Evolutionary conservation across 78 protist genomes (phyloP).

Genomic region (Protostelium mycophagum): DNA sequence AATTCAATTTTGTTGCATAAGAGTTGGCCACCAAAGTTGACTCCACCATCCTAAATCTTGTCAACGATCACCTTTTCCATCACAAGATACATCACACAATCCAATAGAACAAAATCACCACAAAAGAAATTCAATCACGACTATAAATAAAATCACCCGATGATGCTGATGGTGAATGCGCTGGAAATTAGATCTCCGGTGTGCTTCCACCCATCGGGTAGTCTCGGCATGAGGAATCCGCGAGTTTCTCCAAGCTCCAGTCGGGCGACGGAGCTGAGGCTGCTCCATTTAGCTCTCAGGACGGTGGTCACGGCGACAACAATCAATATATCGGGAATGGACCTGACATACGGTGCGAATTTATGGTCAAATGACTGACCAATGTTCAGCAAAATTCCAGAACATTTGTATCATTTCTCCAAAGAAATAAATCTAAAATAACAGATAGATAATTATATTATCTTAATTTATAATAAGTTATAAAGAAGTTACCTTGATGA

Average conservation of each 20-base stretch:
- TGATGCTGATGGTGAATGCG: neutral
- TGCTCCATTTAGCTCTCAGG: slow-evolving; percentile 1
- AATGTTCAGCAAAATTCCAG: too few species aligned
- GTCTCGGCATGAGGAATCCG: slow-evolving; percentile 36
- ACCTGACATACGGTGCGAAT: too few species aligned
- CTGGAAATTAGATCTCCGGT: neutral
- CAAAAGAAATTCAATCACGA: too few species aligned
- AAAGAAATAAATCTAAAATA: too few species aligned
- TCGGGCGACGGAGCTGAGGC: slow-evolving; percentile 2
- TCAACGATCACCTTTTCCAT: slow-evolving; percentile 34
- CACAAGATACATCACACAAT: neutral
- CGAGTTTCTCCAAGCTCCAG: slow-evolving; percentile 11
- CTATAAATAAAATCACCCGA: slow-evolving; percentile 2
- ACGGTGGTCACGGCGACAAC: slow-evolving; percentile 15
- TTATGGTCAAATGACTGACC: too few species aligned
- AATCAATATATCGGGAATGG: slow-evolving; percentile 47
- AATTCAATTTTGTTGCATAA: slow-evolving; percentile 47
- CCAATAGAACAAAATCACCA: too few species aligned
- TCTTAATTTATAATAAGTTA: too few species aligned
- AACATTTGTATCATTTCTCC: too few species aligned
- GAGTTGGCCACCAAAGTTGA: slow-evolving; percentile 53
- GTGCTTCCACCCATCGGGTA: slow-evolving; percentile 14
- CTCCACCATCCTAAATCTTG: slow-evolving; percentile 48
- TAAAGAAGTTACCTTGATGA: slow-evolving; percentile 30
- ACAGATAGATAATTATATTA: too few species aligned